phyloP scores from a whole-genome alignment of 768 basidiomycete species.

The Boletus reticuloceps region DNA sequence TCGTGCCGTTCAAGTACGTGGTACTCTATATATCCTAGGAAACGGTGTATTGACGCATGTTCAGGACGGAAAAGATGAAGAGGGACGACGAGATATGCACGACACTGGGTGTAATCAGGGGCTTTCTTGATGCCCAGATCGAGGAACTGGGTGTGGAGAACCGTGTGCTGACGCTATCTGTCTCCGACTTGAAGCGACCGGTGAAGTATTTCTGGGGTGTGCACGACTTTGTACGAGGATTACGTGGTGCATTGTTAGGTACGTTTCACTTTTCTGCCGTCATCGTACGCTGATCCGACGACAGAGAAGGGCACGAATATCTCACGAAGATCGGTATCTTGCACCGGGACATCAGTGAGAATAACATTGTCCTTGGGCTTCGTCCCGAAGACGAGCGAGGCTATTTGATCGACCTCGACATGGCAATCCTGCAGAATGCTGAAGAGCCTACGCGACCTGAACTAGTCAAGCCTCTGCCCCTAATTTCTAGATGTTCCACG shows the following conservation, averaged over 20 bases:
- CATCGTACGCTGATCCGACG: neutral
- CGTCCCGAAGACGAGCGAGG: slow-evolving; percentile 10
- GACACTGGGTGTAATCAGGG: neutral
- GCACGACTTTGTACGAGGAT: neutral
- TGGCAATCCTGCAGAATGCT: slow-evolving; percentile 2
- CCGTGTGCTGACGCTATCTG: neutral
- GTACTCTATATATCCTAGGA: too few relatives aligned
- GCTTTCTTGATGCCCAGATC: neutral
- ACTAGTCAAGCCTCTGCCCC: too few relatives aligned
- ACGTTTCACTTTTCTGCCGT: neutral
- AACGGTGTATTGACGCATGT: neutral
- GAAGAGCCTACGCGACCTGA: neutral
- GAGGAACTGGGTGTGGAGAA: neutral
- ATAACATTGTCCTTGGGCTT: neutral
- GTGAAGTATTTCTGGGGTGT: neutral
- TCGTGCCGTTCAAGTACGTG: neutral
- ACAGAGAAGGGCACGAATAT: neutral
- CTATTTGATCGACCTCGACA: slow-evolving; percentile 33
- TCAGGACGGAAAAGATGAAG: neutral
- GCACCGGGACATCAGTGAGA: neutral
- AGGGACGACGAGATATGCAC: neutral
- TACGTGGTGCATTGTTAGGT: neutral
- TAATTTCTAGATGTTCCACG: neutral
- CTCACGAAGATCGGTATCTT: neutral
- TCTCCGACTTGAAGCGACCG: neutral